Conservation (phyloP, 2,329 filamentous ascomycete species). For the Cladobotryum mycophilum region DNA sequence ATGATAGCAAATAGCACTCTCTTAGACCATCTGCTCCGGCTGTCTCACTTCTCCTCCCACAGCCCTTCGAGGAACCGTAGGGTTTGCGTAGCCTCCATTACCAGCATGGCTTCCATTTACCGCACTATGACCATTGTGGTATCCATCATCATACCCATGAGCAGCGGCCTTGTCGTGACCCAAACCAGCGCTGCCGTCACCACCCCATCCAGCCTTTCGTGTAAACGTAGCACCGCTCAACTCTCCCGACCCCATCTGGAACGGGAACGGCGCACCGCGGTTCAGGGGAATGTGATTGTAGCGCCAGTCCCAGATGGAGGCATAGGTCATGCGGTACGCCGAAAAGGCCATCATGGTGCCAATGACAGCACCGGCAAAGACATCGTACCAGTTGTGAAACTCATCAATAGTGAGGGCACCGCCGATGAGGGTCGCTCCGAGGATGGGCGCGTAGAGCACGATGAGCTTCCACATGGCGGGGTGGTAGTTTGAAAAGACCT, state of each 20-base stretch:
- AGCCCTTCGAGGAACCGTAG: conserved; percentile 13
- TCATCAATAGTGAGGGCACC: conserved; percentile 66
- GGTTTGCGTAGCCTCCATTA: conserved; percentile 2
- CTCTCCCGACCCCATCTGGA: conserved; percentile 35
- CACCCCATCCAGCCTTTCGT: conserved; percentile 54
- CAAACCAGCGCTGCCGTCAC: conserved; percentile 3
- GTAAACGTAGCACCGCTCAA: conserved; percentile 53
- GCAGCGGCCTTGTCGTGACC: neutral
- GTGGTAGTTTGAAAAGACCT: conserved; percentile 67
- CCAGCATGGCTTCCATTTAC: neutral
- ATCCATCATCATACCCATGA: neutral
- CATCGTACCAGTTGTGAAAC: conserved; percentile 70
- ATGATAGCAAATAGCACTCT: neutral
- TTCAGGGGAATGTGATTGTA: conserved; percentile 60
- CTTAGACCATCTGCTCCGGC: conserved; percentile 14
- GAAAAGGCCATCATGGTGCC: conserved; percentile 60
- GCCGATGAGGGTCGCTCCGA: conserved; percentile 61
- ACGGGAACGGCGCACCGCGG: conserved; percentile 49
- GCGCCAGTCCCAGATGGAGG: conserved; percentile 61
- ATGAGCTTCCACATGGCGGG: conserved; percentile 69
- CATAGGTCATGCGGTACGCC: conserved; percentile 61
- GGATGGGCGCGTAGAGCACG: conserved; percentile 56
- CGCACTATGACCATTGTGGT: conserved; percentile 11
- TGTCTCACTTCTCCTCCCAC: conserved; percentile 10
- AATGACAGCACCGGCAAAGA: conserved; percentile 60